Evolutionary conservation across 1,284 basidiomycete genomes (phyloP).

Genomic region (Inonotus obliquus): DNA sequence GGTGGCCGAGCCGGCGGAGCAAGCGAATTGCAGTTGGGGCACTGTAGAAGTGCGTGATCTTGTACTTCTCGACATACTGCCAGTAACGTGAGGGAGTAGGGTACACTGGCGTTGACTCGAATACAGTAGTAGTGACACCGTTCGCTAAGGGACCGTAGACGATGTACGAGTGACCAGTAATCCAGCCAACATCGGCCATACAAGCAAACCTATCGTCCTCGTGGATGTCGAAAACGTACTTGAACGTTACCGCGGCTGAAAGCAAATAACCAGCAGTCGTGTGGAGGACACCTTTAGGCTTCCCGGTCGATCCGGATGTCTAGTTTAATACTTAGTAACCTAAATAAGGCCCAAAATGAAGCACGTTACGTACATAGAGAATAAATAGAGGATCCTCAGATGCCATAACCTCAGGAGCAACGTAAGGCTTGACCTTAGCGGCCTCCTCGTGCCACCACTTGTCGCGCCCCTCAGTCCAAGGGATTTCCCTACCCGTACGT

Average conservation of each 20-base stretch:
- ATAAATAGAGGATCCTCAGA: constrained; percentile 97
- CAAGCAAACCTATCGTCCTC: constrained; percentile 90
- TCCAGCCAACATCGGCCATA: constrained; percentile 99
- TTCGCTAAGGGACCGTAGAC: constrained; percentile 93
- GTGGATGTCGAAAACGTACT: constrained; percentile 97
- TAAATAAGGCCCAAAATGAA: constrained; percentile 1
- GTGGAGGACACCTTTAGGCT: constrained; percentile 97
- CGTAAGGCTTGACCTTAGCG: constrained; percentile 82
- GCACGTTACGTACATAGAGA: constrained; percentile 76
- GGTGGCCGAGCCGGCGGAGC: constrained; percentile 82
- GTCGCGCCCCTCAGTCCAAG: constrained; percentile 86
- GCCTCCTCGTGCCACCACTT: constrained; percentile 96
- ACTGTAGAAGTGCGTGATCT: constrained; percentile 93
- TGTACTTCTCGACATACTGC: constrained; percentile 91
- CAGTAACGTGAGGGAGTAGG: constrained; percentile 96
- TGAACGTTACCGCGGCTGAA: constrained; percentile 86
- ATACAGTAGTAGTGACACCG: constrained; percentile 90
- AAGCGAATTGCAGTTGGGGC: constrained; percentile 93
- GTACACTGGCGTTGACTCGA: constrained; percentile 97
- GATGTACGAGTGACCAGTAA: constrained; percentile 98
- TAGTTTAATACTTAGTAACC: constrained; percentile 26
- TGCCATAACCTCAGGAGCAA: constrained; percentile 83
- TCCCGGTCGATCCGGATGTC: constrained; percentile 95
- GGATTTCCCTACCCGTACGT: constrained; percentile 82
- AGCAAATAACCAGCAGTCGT: constrained; percentile 93